Evolutionary conservation across 2,329 filamentous ascomycete species (phyloP).

Genomic region (Hymenoscyphus occultus): DNA sequence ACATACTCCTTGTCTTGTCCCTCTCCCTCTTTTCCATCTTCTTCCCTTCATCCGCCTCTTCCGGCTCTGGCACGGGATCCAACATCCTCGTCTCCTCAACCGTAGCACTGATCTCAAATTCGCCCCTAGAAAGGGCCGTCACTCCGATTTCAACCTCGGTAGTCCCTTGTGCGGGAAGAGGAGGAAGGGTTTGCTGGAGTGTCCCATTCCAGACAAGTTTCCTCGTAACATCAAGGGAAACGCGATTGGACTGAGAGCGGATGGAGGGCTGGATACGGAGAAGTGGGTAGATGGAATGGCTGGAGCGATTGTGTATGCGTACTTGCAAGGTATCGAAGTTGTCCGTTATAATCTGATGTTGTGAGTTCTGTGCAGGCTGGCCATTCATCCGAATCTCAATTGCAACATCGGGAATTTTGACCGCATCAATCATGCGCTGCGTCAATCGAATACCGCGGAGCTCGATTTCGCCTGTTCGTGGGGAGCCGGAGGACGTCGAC

Average conservation of each 20-base stretch:
- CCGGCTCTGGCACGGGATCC: slow-evolving; percentile 13
- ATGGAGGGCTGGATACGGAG: slow-evolving; percentile 76
- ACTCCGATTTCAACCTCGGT: slow-evolving; percentile 65
- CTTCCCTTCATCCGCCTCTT: slow-evolving; percentile 30
- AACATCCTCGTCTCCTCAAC: slow-evolving; percentile 72
- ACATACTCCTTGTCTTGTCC: slow-evolving; percentile 54
- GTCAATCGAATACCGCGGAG: slow-evolving; percentile 72
- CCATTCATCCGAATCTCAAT: slow-evolving; percentile 57
- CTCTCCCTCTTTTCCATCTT: slow-evolving; percentile 37
- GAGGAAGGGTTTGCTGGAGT: slow-evolving; percentile 69
- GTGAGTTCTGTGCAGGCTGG: slow-evolving; percentile 19
- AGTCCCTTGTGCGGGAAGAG: slow-evolving; percentile 57
- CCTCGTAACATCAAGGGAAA: slow-evolving; percentile 77
- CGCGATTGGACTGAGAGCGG: slow-evolving; percentile 59
- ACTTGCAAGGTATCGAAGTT: slow-evolving; percentile 68
- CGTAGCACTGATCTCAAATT: slow-evolving; percentile 76
- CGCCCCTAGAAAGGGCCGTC: slow-evolving; percentile 72
- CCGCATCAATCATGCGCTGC: slow-evolving; percentile 75
- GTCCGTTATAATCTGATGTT: slow-evolving; percentile 46
- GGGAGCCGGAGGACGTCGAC: slow-evolving; percentile 53
- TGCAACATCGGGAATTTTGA: slow-evolving; percentile 76
- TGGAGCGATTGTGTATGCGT: slow-evolving; percentile 71
- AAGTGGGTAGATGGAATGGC: slow-evolving; percentile 64
- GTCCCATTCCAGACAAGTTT: slow-evolving; percentile 84
- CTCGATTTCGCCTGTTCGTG: slow-evolving; percentile 66